These are phyloP conservation scores for Chenopodium quinoa DNA, from an alignment of 148 eudicot genomes.

Conservation along the genomic window DNA sequence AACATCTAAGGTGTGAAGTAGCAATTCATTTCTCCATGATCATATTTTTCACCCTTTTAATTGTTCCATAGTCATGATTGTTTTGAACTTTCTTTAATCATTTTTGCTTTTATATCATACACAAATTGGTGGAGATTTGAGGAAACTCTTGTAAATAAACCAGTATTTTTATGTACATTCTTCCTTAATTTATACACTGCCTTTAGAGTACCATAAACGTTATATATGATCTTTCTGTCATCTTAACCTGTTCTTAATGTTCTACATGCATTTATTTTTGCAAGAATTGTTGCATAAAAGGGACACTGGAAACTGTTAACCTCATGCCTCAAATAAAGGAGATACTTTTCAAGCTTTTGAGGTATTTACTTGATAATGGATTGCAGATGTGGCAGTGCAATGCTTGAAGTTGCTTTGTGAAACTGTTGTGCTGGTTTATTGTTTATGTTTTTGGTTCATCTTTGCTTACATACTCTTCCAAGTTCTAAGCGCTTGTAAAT, in stretches of 20 bases:
- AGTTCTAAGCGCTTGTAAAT: neutral
- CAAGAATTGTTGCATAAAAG: conserved; percentile 6
- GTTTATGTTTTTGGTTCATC: neutral
- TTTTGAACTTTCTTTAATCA: neutral
- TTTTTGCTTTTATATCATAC: neutral
- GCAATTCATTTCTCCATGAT: conserved; percentile 7
- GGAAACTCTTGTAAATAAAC: neutral
- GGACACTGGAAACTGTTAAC: conserved; percentile 3
- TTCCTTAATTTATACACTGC: neutral
- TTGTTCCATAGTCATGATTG: neutral
- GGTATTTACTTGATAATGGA: conserved; percentile 7
- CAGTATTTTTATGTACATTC: neutral
- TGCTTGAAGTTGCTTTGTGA: neutral
- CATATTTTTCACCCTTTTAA: neutral
- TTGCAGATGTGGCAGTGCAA: neutral
- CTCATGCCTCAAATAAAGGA: neutral
- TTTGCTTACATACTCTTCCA: neutral
- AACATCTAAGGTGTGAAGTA: conserved; percentile 32
- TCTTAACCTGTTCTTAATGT: neutral
- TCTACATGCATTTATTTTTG: conserved; percentile 7
- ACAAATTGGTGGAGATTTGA: neutral
- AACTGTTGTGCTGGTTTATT: neutral
- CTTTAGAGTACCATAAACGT: neutral
- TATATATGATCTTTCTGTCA: neutral
- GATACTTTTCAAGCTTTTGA: neutral